Percentiles rank a stretch among this genome's conserved stretches.
Evolutionary conservation across 345 rosid species (phyloP).

Genomic region (Crucihimalaya himalaica): DNA sequence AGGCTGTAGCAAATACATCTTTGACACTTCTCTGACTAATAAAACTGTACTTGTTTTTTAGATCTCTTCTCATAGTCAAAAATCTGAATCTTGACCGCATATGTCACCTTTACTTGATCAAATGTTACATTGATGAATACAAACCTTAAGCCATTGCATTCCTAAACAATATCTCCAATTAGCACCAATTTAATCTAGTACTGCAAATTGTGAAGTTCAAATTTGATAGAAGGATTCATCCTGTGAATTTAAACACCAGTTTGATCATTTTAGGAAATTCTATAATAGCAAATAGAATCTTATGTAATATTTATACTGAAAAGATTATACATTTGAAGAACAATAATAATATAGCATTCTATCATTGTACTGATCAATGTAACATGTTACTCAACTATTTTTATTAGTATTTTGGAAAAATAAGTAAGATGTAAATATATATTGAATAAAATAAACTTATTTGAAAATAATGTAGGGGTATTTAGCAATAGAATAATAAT

Average conservation of each 20-base stretch:
- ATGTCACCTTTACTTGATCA: background rate
- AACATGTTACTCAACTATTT: background rate
- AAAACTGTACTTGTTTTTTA: background rate
- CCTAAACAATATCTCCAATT: background rate
- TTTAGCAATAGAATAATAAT: background rate
- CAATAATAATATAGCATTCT: background rate
- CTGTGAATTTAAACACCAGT: too few relatives aligned
- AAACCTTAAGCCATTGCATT: background rate
- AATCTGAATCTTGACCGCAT: background rate
- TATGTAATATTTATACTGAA: background rate
- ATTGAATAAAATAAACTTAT: background rate
- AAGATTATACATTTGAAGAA: background rate
- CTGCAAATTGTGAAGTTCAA: background rate
- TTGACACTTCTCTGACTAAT: conserved; percentile 32
- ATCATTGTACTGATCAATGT: background rate
- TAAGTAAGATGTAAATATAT: background rate
- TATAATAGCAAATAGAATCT: background rate
- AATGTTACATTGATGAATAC: background rate
- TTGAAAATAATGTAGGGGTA: background rate
- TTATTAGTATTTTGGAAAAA: background rate
- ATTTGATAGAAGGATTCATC: too few relatives aligned
- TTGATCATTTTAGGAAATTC: background rate
- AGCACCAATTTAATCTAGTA: background rate
- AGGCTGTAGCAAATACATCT: conserved; percentile 41
- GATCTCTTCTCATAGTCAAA: background rate